phyloP scores from a whole-genome alignment of 345 rosid genomes.

The Eucalyptus curtisii region DNA sequence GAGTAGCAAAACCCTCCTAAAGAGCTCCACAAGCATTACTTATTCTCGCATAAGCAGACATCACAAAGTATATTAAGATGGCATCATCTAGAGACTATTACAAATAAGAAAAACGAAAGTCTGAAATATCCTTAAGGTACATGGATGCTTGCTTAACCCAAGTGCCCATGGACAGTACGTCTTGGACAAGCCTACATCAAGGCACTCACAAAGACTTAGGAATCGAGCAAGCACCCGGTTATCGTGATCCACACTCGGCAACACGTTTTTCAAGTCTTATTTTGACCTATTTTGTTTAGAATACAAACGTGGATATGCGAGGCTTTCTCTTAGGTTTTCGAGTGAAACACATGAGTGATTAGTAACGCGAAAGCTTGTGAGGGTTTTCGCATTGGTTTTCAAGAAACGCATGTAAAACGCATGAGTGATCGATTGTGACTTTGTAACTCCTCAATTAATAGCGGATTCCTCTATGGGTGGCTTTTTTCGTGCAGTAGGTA shows the following conservation, averaged over 20 bases:
- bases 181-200: background rate
- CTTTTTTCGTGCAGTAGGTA: background rate
- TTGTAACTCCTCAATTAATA: background rate
- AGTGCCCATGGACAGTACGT: background rate
- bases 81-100: background rate
- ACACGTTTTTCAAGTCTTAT: background rate
- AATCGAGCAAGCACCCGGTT: background rate
- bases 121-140: background rate
- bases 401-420: background rate
- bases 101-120: too few relatives aligned
- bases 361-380: background rate
- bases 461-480: background rate
- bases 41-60: background rate
- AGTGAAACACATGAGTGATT: background rate
- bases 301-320: background rate
- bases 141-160: background rate
- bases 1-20: background rate
- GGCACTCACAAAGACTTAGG: background rate
- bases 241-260: background rate
- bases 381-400: background rate
- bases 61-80: background rate
- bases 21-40: background rate
- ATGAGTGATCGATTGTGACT: background rate
- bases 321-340: background rate
- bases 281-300: background rate